phyloP scores from a whole-genome alignment of 1,139 yeast genomes.

The Zygotorulaspora mrakii region DNA sequence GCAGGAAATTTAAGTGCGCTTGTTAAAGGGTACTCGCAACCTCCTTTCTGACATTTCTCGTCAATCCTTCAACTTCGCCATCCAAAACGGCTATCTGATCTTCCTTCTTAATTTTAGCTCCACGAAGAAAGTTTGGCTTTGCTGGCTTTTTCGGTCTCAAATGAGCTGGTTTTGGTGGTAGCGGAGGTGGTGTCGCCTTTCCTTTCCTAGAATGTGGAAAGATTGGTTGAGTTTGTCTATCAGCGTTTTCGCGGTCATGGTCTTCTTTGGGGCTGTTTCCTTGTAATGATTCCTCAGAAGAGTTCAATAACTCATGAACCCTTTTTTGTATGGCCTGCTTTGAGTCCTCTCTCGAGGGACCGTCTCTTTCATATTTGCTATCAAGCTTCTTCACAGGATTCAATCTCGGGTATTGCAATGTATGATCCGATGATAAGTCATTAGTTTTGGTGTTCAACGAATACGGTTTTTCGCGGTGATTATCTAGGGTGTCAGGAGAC shows the following conservation, averaged over 20 bases:
- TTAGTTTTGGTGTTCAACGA: too few species aligned
- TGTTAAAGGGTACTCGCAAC: conserved; percentile 12
- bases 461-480: too few species aligned
- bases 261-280: not conserved
- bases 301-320: conserved; percentile 49
- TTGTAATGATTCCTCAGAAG: conserved; percentile 36
- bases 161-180: conserved; percentile 29
- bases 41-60: conserved; percentile 11
- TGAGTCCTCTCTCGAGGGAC: conserved; percentile 14
- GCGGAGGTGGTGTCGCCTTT: conserved; percentile 17
- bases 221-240: not conserved
- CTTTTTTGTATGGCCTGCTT: conserved; percentile 50
- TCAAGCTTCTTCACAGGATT: not conserved
- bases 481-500: not conserved
- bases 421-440: not conserved
- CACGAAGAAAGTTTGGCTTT: conserved; percentile 30
- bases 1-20: too few species aligned
- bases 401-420: not conserved
- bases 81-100: conserved; percentile 11
- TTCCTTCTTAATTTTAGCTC: conserved; percentile 13
- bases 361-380: conserved; percentile 1
- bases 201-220: conserved; percentile 27
- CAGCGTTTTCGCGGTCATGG: not conserved
- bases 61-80: conserved; percentile 11
- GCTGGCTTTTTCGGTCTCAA: conserved; percentile 28